These are phyloP conservation scores for Spathaspora gorwiae DNA, from an alignment of 805 yeast species.

Conservation along the genomic window DNA sequence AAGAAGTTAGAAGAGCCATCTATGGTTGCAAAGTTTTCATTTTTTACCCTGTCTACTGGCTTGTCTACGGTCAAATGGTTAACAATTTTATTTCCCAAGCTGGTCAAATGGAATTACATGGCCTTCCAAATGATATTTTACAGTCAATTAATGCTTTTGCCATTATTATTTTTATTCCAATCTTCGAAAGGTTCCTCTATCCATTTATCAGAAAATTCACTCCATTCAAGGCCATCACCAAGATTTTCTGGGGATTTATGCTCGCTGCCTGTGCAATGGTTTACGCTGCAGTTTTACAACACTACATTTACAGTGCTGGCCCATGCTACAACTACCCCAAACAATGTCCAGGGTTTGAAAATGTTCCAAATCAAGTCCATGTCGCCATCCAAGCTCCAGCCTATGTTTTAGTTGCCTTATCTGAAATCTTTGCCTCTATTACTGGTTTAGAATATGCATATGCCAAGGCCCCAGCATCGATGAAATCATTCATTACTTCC, in stretches of 20 bases:
- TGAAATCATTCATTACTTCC: slow-evolving; percentile 62
- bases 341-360: slow-evolving; percentile 40
- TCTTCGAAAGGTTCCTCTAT: slow-evolving; percentile 52
- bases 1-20: slow-evolving; percentile 60
- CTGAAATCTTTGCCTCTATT: slow-evolving; percentile 74
- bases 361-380: slow-evolving; percentile 50
- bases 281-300: slow-evolving; percentile 71
- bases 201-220: slow-evolving; percentile 40
- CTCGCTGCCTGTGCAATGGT: slow-evolving; percentile 61
- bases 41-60: slow-evolving; percentile 70
- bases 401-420: slow-evolving; percentile 63
- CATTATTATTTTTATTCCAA: slow-evolving; percentile 68
- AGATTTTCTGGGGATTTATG: slow-evolving; percentile 66
- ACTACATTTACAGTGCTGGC: slow-evolving; percentile 60
- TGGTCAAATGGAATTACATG: slow-evolving; percentile 66
- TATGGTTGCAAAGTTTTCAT: slow-evolving; percentile 68
- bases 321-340: slow-evolving; percentile 67
- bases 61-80: slow-evolving; percentile 63
- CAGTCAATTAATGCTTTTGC: slow-evolving; percentile 71
- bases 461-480: slow-evolving; percentile 68
- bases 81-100: slow-evolving; percentile 72
- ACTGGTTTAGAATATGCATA: slow-evolving; percentile 82
- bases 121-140: slow-evolving; percentile 74
- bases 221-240: slow-evolving; percentile 65
- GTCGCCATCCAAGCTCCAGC: slow-evolving; percentile 70